A percentile compares a stretch with the other conserved stretches of the same genome.
Conservation (phyloP, 257 asterid species). For the Solanum chmielewskii region DNA sequence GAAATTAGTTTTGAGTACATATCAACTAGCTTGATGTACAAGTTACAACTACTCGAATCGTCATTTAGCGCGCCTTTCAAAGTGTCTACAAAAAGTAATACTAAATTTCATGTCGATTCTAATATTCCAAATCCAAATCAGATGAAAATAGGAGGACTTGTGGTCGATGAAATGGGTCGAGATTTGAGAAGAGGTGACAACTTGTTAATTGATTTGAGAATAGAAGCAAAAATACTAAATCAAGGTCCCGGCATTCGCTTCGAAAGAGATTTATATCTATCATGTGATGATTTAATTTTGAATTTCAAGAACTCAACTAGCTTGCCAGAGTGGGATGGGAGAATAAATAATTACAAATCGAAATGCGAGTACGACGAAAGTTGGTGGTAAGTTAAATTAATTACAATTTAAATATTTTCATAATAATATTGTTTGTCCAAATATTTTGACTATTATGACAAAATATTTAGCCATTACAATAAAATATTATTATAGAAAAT, state of each 20-base stretch:
- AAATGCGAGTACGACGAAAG: not conserved
- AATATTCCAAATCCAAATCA: not conserved
- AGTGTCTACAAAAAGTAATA: not conserved
- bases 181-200: not conserved
- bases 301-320: not conserved
- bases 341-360: not conserved
- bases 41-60: not conserved
- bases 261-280: not conserved
- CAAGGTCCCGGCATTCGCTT: fast-evolving
- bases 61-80: not conserved
- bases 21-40: conserved; percentile 3
- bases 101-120: not conserved
- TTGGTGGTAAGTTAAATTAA: not conserved
- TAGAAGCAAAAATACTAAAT: not conserved
- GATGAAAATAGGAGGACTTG: not conserved
- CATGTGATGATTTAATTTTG: not conserved
- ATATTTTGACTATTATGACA: too few relatives aligned
- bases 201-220: not conserved
- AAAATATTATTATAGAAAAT: not conserved
- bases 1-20: not conserved
- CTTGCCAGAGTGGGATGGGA: not conserved
- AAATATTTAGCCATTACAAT: not conserved
- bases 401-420: not conserved
- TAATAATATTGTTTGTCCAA: not conserved
- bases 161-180: conserved; percentile 7